A percentile compares a stretch with the other conserved stretches of the same genome.
Evolutionary conservation across 768 basidiomycete genomes (phyloP).

Genomic region (Macrocybe gigantea): DNA sequence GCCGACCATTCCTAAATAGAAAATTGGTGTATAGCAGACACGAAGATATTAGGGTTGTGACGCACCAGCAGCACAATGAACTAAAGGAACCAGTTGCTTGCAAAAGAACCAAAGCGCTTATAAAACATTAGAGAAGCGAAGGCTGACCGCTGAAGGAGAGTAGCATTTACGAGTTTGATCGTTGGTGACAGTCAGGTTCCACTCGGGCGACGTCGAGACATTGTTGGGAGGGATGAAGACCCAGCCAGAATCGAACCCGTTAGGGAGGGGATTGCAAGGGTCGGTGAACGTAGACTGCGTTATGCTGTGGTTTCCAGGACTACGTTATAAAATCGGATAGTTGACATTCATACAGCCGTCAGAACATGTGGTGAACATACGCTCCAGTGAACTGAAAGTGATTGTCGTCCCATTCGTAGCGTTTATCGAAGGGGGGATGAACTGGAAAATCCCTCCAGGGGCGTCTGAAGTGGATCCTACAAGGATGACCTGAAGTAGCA

Average conservation of each 20-base stretch:
- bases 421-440: slow-evolving; percentile 35
- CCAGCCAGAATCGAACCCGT: slow-evolving; percentile 55
- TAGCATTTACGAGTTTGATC: slow-evolving; percentile 31
- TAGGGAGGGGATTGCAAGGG: slow-evolving; percentile 37
- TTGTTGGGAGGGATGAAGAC: slow-evolving; percentile 28
- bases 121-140: slow-evolving; percentile 11
- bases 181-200: slow-evolving; percentile 47
- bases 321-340: slow-evolving; percentile 6
- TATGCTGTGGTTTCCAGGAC: slow-evolving; percentile 48
- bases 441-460: slow-evolving; percentile 36
- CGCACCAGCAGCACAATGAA: slow-evolving; percentile 36
- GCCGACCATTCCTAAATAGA: slow-evolving; percentile 37
- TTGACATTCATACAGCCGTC: not conserved
- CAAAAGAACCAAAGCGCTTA: slow-evolving; percentile 57
- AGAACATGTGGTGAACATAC: slow-evolving; percentile 19
- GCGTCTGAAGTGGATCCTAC: slow-evolving; percentile 29
- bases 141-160: slow-evolving; percentile 9
- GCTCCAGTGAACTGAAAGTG: slow-evolving; percentile 44
- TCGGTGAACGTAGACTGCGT: slow-evolving; percentile 42
- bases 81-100: slow-evolving; percentile 33
- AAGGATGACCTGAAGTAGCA: slow-evolving; percentile 21
- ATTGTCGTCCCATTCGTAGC: slow-evolving; percentile 39
- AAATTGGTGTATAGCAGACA: not conserved
- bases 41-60: not conserved
- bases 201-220: slow-evolving; percentile 27